Base-by-base conservation (phyloP, 2,329 filamentous ascomycete species). In the Knufia petricola region DNA sequence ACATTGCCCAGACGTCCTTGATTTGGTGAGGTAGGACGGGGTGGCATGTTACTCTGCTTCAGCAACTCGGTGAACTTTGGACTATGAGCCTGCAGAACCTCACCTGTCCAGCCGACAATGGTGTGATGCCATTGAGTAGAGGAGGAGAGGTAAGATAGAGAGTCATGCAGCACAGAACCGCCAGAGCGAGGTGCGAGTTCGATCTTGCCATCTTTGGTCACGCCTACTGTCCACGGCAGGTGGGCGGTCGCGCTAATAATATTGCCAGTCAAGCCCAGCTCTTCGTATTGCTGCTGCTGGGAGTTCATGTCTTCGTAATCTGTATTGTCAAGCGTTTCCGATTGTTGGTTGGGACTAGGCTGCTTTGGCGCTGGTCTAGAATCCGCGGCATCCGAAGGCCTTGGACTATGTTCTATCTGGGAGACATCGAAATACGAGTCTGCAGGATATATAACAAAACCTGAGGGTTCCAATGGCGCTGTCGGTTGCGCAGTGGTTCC, bases 91-190 rank as follows among this genome's bases (percentile, higher is more conserved):
- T 65, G 69, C 50, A 82, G 78, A 51, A 90, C 84, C 65, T 96
- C 90, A 50, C 90, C 90, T 2, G 90, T 95, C 90, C 90, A 96
- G 39, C 87, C 89, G 46, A 96, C 85, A 4, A 95, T 77, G 1
- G 83, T 92, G 69, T 95, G 90, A 59, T 88, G 87, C 89, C 89
- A 96, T 1, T 84, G 82, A 37, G 84, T 76, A 49, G 84, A 75
- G n/a, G 88, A 94, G 2, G 88, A 86, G 38, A 96, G 79, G 66
- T 94, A 83, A 49, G 83, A 79, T 61, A 96, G 88, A 8, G 88
- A 89, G 65, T 95, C 88, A 67, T 94, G 94, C 28, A 96, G 76
- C 13, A 90, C 88, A 10, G 90, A 95, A 50, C 89, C 90, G 48
- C 90, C 90, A 52, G 84, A 84, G 21, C 89, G 85, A 52, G 81